Evolutionary conservation across 768 basidiomycete species (phyloP).

Genomic region (Calocybe indica): DNA sequence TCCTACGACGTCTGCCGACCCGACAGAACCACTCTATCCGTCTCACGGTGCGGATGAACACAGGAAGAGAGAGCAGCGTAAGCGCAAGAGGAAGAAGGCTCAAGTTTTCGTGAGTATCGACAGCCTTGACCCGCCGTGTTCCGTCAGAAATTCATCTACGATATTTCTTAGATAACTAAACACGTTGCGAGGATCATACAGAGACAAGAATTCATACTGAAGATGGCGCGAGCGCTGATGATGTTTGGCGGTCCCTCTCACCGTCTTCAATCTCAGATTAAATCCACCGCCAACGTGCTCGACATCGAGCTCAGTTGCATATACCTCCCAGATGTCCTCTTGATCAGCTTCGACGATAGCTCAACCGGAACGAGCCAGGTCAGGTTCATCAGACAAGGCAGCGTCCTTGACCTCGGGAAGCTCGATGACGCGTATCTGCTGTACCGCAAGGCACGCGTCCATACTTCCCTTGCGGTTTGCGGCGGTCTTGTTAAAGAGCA

Average conservation of each 20-base stretch:
- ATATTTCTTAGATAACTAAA: conserved; percentile 60
- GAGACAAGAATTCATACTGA: conserved; percentile 81
- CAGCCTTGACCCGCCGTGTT: too few species aligned
- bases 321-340: conserved; percentile 69
- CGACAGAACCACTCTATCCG: too few species aligned
- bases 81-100: conserved; percentile 60
- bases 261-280: conserved; percentile 76
- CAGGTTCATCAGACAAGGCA: conserved; percentile 71
- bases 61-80: conserved; percentile 34
- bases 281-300: conserved; percentile 71
- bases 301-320: conserved; percentile 68
- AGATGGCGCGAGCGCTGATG: conserved; percentile 83
- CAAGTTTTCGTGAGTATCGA: conserved; percentile 56
- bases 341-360: conserved; percentile 79
- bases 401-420: conserved; percentile 72
- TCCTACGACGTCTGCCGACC: conserved; percentile 15
- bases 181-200: conserved; percentile 80
- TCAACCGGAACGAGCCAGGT: conserved; percentile 77
- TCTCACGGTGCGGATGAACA: conserved; percentile 6
- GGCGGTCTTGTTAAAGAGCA: too few species aligned
- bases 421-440: conserved; percentile 62
- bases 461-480: background rate
- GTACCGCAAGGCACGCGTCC: conserved; percentile 59
- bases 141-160: background rate
- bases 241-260: conserved; percentile 84